Evolutionary conservation across 192 early-diverging fungal genomes (phyloP), one percentile per base, ranked within the genome.

Genomic region (Mortierella alpina): DNA sequence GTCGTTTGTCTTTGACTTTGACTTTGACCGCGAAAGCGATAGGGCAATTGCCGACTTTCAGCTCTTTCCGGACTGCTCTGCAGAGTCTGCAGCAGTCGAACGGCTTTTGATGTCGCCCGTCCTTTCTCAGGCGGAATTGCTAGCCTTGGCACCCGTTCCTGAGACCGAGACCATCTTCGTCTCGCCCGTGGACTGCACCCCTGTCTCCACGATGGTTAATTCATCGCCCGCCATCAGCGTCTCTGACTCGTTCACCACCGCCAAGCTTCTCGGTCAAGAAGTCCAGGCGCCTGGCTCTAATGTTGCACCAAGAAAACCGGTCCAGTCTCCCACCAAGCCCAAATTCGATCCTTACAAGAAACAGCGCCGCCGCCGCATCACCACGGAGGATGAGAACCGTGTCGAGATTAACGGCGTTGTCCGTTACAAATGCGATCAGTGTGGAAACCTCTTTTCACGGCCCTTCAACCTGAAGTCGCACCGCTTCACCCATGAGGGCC

Each of bases 401-500:
- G 48, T 80, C 10, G 70, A 67, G 58, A 40, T 63, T 41, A 70
- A 80, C 18, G 70, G 70, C 45, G 40, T 68, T 53, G 64, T 46
- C 45, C 77, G 77, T n/a, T 80, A 63, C 66, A 53, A 72, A 18
- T 80, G 77, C 60, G 31, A n/a, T 14, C 31, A 70, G 6, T 88
- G 87, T 56, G 66, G 57, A 48, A 88, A 88, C 57, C 82, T 86
- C 0, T 92, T 90, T 69, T 91, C 90, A n/a, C 74, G 91, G 8
- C 88, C 90, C n/a, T 93, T 91, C 70, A 93, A 93, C 66, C 83
- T 93, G 56, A 89, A 91, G 58, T 91, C 90, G 1, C 92, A 93
- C 50, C 86, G 86, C 45, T 82, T 85, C 49, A 85, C 85, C 1
- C 92, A 93, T 61, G 86, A 87, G 40, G 89, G 87, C 18, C 83